These are phyloP conservation scores for Lipomyces anomalus DNA, from an alignment of 805 yeast species.

Conservation along the genomic window DNA sequence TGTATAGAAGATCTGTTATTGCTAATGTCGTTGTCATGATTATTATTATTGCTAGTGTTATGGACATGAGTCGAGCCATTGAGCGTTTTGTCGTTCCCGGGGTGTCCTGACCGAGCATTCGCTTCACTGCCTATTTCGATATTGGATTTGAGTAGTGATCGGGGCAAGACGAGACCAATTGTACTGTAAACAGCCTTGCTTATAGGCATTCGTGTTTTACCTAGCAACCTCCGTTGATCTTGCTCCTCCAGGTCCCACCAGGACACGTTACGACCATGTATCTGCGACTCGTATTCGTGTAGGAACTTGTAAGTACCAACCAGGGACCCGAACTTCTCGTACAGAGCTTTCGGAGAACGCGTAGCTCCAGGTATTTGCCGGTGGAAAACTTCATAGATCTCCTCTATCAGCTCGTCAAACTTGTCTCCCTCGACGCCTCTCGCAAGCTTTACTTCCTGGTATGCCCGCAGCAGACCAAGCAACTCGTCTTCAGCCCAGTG, in stretches of 20 bases:
- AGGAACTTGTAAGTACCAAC: constrained; percentile 19
- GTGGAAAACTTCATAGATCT: constrained; percentile 17
- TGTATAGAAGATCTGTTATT: no score
- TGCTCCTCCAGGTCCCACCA: constrained; percentile 22
- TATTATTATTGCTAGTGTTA: no score
- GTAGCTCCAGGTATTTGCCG: constrained; percentile 4
- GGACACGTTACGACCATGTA: constrained; percentile 6
- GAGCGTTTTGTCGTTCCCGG: no score
- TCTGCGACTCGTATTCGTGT: constrained; percentile 19
- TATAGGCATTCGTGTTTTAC: constrained; percentile 8
- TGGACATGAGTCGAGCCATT: background rate
- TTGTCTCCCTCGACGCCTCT: constrained; percentile 19
- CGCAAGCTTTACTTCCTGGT: constrained; percentile 17
- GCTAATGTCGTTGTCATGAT: no score
- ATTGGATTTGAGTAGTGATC: background rate
- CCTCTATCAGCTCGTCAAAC: constrained; percentile 20
- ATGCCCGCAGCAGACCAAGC: constrained; percentile 17
- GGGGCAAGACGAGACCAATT: background rate
- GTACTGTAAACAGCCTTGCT: background rate
- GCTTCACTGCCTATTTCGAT: no score
- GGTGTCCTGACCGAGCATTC: no score
- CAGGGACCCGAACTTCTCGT: constrained; percentile 18
- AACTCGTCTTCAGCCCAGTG: constrained; percentile 23
- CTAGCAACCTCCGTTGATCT: constrained; percentile 20
- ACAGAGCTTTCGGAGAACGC: constrained; percentile 18